Evolutionary conservation across 768 basidiomycete species (phyloP).

Genomic region (Pleurotus pulmonarius): DNA sequence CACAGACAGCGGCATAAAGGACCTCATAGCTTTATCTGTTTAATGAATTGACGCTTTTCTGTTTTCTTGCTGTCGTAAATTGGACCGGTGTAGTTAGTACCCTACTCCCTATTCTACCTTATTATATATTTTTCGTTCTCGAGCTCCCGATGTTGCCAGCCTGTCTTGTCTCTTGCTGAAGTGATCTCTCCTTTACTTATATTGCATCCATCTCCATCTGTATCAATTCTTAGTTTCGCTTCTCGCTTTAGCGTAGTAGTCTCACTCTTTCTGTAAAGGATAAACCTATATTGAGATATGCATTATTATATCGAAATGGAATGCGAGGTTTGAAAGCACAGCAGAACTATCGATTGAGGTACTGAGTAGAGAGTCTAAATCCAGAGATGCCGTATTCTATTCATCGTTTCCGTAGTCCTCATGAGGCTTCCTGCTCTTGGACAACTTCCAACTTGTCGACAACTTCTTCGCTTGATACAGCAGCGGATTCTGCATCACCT

Average conservation of each 20-base stretch:
- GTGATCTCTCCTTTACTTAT: neutral
- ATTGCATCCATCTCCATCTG: slow-evolving; percentile 1
- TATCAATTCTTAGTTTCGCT: slow-evolving; percentile 1
- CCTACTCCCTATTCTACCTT: neutral
- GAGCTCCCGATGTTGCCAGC: neutral
- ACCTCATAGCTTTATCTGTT: slow-evolving; percentile 9
- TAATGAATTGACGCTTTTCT: slow-evolving; percentile 8
- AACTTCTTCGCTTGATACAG: slow-evolving; percentile 35
- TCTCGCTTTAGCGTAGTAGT: slow-evolving; percentile 3
- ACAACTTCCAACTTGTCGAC: slow-evolving; percentile 40
- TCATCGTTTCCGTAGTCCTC: slow-evolving; percentile 12
- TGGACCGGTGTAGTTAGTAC: neutral
- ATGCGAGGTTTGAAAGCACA: neutral
- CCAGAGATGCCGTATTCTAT: slow-evolving; percentile 17
- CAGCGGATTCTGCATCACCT: slow-evolving; percentile 21
- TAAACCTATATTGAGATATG: slow-evolving; percentile 8
- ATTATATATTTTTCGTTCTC: slow-evolving; percentile 1
- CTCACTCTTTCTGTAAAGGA: slow-evolving; percentile 7
- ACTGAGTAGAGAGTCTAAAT: slow-evolving; percentile 14
- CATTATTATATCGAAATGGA: slow-evolving; percentile 2
- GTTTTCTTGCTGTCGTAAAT: slow-evolving; percentile 7
- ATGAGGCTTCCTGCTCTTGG: slow-evolving; percentile 20
- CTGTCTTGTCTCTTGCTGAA: slow-evolving; percentile 4
- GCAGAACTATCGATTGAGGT: neutral
- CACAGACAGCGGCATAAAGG: slow-evolving; percentile 27